phyloP scores from a whole-genome alignment of 78 protist genomes.

The Anaeramoeba flamelloides region DNA sequence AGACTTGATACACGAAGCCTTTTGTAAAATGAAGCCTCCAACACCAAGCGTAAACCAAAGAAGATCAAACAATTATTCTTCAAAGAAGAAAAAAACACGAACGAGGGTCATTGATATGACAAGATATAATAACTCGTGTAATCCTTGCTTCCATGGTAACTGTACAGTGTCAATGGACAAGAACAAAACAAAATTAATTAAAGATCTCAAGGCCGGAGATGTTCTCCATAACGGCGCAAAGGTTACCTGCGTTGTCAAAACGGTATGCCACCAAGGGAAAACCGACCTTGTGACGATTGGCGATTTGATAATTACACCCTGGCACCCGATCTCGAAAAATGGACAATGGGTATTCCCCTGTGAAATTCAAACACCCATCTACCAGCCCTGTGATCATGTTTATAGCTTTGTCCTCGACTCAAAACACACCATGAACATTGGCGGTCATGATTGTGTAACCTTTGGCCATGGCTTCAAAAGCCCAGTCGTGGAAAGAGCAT shows the following conservation, averaged over 20 bases:
- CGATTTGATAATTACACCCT: slow-evolving; percentile 41
- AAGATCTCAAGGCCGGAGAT: slow-evolving; percentile 14
- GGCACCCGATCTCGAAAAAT: slow-evolving; percentile 25
- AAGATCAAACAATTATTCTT: background rate
- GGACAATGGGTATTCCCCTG: slow-evolving; percentile 35
- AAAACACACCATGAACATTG: background rate
- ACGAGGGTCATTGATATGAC: slow-evolving; percentile 24
- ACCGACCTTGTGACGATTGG: slow-evolving; percentile 23
- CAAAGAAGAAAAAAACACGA: background rate
- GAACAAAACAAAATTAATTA: slow-evolving; percentile 3
- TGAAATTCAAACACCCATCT: slow-evolving; percentile 1
- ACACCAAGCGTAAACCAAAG: slow-evolving; percentile 11
- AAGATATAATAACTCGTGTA: slow-evolving; percentile 18
- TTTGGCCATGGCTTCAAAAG: background rate
- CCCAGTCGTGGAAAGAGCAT: background rate
- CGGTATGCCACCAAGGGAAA: background rate
- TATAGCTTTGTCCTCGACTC: background rate
- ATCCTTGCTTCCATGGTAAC: slow-evolving; percentile 32
- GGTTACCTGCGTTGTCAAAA: slow-evolving; percentile 21
- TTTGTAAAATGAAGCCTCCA: slow-evolving; percentile 34
- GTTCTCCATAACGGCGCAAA: slow-evolving; percentile 8
- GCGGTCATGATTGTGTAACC: background rate
- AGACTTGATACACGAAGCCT: slow-evolving; percentile 33
- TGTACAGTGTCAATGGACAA: slow-evolving; percentile 20
- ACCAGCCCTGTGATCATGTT: background rate